Conservation (phyloP, 768 basidiomycete genomes). For the Boletellus sp. region DNA sequence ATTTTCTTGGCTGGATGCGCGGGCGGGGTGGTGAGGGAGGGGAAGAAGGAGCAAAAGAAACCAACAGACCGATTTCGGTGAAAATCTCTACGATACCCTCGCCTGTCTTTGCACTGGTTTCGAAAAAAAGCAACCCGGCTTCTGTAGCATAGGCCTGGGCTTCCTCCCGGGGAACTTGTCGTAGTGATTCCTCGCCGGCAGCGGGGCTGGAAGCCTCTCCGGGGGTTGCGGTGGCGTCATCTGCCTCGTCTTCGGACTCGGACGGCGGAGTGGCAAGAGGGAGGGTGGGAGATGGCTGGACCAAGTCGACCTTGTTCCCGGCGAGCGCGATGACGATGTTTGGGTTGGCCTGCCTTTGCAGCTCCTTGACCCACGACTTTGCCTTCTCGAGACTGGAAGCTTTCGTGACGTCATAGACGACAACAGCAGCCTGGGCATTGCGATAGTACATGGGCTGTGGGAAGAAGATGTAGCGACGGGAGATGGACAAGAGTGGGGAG, state of each 20-base stretch:
- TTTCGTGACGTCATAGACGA: conserved; percentile 98
- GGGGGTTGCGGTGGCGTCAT: conserved; percentile 88
- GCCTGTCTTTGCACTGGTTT: conserved; percentile 96
- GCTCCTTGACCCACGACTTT: conserved; percentile 99
- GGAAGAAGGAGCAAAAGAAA: neutral
- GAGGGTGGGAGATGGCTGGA: conserved; percentile 59
- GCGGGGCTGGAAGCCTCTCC: conserved; percentile 57
- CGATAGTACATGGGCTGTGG: conserved; percentile 96
- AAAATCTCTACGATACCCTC: conserved; percentile 95
- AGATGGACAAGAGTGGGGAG: neutral
- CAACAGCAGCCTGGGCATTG: conserved; percentile 96
- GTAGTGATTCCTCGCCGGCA: conserved; percentile 62
- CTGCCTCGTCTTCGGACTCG: conserved; percentile 84
- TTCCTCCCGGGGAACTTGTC: conserved; percentile 93
- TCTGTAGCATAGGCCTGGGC: conserved; percentile 96
- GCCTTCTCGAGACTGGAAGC: conserved; percentile 95
- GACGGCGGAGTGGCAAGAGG: conserved; percentile 46
- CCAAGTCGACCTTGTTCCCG: conserved; percentile 95
- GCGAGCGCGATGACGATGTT: conserved; percentile 99
- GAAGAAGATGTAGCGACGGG: conserved; percentile 7
- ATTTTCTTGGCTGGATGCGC: conserved; percentile 67
- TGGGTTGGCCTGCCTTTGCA: conserved; percentile 97
- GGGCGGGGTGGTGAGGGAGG: neutral
- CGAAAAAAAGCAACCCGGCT: conserved; percentile 92
- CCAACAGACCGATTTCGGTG: conserved; percentile 86